phyloP scores from a whole-genome alignment of 495 filamentous ascomycete species.

The Penicillium diatomitis region DNA sequence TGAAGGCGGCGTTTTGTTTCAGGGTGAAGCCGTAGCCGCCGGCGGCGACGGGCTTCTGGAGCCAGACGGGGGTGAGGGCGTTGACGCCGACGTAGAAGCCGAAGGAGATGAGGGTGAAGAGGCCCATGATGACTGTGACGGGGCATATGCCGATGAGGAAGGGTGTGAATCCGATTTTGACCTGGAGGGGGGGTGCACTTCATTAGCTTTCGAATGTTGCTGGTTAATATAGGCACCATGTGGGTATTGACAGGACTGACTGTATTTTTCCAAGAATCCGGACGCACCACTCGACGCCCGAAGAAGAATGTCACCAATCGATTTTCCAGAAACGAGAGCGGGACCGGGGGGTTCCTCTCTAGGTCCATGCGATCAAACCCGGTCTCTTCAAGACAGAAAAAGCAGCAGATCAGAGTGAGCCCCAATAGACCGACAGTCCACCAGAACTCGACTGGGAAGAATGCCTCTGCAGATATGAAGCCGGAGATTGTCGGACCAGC shows the following conservation, averaged over 20 bases:
- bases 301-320: constrained; percentile 38
- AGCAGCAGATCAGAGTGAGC: constrained; percentile 31
- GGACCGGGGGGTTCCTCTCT: constrained; percentile 12
- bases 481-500: constrained; percentile 37
- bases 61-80: constrained; percentile 27
- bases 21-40: constrained; percentile 45
- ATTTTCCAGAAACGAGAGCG: constrained; percentile 24
- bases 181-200: constrained; percentile 9
- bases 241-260: constrained; percentile 6
- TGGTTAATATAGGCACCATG: no score
- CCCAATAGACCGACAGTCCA: constrained; percentile 38
- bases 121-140: constrained; percentile 32
- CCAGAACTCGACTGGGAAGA: constrained; percentile 42
- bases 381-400: constrained; percentile 41
- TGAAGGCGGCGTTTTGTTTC: constrained; percentile 38
- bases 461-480: constrained; percentile 31
- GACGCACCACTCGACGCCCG: constrained; percentile 23
- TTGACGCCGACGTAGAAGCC: constrained; percentile 34
- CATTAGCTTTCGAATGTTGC: not conserved
- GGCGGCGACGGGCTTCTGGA: constrained; percentile 30
- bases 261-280: constrained; percentile 20
- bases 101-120: constrained; percentile 36
- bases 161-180: constrained; percentile 22
- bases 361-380: constrained; percentile 16
- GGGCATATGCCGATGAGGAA: constrained; percentile 38